Conservation (phyloP, 2,329 filamentous ascomycete species). For the Clonostachys rhizophaga region DNA sequence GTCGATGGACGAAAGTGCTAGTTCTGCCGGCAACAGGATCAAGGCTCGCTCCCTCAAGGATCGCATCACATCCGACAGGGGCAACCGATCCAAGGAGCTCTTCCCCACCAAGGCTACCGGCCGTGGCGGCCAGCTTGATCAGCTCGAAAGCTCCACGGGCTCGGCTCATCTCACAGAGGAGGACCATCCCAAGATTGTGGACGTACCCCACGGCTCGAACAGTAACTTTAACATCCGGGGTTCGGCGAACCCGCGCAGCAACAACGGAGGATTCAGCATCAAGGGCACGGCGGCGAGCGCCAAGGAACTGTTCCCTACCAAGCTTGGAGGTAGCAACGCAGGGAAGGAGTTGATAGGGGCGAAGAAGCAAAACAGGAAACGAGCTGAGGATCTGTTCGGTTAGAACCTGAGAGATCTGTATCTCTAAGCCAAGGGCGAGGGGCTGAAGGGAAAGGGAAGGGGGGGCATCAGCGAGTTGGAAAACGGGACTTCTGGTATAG, state of each 20-base stretch:
- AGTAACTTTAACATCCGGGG: constrained; percentile 58
- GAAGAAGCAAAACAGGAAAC: constrained; percentile 47
- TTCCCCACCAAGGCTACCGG: constrained; percentile 26
- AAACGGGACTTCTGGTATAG: neutral
- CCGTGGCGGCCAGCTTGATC: constrained; percentile 24
- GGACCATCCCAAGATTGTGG: constrained; percentile 52
- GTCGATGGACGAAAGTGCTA: constrained; percentile 15
- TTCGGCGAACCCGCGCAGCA: constrained; percentile 38
- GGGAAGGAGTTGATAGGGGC: constrained; percentile 64
- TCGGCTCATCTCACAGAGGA: constrained; percentile 28
- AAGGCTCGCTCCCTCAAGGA: constrained; percentile 25
- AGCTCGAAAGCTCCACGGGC: constrained; percentile 30
- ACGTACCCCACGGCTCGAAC: constrained; percentile 37
- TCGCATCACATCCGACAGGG: constrained; percentile 18
- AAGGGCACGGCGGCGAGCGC: constrained; percentile 57
- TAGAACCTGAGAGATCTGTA: constrained; percentile 19
- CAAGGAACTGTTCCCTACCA: constrained; percentile 66
- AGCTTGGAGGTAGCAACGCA: constrained; percentile 41
- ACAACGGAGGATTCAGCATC: constrained; percentile 54
- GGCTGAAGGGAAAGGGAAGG: too few relatives aligned
- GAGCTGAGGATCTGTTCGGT: constrained; percentile 69
- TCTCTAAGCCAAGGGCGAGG: too few relatives aligned
- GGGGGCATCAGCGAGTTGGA: neutral
- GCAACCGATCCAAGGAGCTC: constrained; percentile 28
- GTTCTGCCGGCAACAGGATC: constrained; percentile 22